A percentile compares a stretch with the other conserved stretches of the same genome.
phyloP scores from a whole-genome alignment of 2,329 filamentous ascomycete species.

The Monilinia vaccinii-corymbosi region DNA sequence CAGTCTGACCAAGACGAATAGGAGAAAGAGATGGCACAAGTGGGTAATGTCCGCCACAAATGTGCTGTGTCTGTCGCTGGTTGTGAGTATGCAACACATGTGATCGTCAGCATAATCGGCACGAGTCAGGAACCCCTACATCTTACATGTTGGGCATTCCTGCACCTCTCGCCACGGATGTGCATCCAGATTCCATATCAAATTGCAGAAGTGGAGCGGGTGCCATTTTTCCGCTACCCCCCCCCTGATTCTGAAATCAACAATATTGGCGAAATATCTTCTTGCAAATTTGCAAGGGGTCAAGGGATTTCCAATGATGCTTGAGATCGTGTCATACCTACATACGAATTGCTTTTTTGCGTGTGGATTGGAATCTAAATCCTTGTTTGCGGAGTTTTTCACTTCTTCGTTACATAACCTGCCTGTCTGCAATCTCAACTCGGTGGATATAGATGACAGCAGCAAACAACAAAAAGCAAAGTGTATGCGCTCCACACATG shows the following conservation, averaged over 20 bases:
- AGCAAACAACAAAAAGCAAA: neutral
- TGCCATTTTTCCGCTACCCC: neutral
- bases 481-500: neutral
- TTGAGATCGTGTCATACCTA: neutral
- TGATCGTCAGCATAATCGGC: neutral
- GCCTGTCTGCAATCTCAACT: neutral
- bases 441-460: neutral
- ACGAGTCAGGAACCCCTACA: constrained; percentile 4
- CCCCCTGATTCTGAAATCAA: neutral
- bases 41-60: neutral
- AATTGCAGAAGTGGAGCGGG: neutral
- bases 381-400: neutral
- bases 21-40: neutral
- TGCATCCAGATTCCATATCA: constrained; percentile 2
- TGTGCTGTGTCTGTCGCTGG: neutral
- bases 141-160: constrained; percentile 4
- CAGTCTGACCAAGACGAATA: too few species aligned
- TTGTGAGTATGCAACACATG: neutral
- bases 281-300: neutral
- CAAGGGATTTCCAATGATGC: neutral
- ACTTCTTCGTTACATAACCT: neutral
- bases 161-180: neutral
- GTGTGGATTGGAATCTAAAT: neutral
- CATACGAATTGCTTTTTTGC: neutral
- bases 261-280: neutral